A percentile compares a stretch with the other conserved stretches of the same genome.
phyloP scores from a whole-genome alignment of 192 early-diverging fungal genomes.

The Pilobolus umbonatus region DNA sequence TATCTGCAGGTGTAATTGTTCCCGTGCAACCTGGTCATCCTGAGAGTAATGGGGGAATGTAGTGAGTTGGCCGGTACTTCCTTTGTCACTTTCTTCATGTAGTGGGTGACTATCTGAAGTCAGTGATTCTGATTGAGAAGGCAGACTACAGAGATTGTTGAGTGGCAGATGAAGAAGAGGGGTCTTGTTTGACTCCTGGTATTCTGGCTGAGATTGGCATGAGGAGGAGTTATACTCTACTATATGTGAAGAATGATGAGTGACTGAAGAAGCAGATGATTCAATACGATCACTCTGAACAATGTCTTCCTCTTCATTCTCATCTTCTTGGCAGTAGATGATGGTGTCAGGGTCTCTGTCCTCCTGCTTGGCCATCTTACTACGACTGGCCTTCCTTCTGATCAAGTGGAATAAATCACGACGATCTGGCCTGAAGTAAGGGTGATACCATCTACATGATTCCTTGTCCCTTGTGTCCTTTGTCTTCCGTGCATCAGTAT shows the following conservation, averaged over 20 bases:
- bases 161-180: too few relatives aligned
- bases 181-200: too few relatives aligned
- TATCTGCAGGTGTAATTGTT: slow-evolving; percentile 5
- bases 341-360: slow-evolving; percentile 18
- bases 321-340: slow-evolving; percentile 9
- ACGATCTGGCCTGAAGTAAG: slow-evolving; percentile 37
- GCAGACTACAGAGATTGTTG: too few relatives aligned
- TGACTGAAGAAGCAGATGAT: slow-evolving; percentile 9
- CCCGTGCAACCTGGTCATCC: too few relatives aligned
- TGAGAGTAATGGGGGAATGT: background rate
- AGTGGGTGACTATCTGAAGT: too few relatives aligned
- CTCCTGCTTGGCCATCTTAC: slow-evolving; percentile 9
- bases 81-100: too few relatives aligned
- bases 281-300: background rate
- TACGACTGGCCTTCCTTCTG: slow-evolving; percentile 29
- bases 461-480: slow-evolving; percentile 42
- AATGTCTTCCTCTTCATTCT: background rate
- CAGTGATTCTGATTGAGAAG: too few relatives aligned
- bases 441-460: slow-evolving; percentile 42
- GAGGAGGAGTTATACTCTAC: slow-evolving; percentile 1
- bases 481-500: slow-evolving; percentile 44
- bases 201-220: slow-evolving; percentile 13
- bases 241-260: background rate
- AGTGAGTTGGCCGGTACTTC: background rate
- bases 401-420: slow-evolving; percentile 40